phyloP scores from a whole-genome alignment of 345 rosid species.

The Populus pruinosa region DNA sequence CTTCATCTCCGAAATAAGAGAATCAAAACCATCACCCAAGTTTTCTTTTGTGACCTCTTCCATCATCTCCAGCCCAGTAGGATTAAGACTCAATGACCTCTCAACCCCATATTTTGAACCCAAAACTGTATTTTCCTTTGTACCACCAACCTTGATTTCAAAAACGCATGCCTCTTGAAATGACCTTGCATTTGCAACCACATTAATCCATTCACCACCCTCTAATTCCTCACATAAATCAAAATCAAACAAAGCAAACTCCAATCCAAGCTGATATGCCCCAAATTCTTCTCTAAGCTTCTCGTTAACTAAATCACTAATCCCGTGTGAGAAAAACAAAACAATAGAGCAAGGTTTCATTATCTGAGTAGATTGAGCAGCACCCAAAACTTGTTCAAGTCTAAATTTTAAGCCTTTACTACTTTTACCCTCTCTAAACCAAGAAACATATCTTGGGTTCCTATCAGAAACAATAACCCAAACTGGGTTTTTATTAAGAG shows the following conservation, averaged over 20 bases:
- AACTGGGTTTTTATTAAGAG: slow-evolving; percentile 51
- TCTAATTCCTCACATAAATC: slow-evolving; percentile 47
- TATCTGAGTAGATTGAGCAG: slow-evolving; percentile 40
- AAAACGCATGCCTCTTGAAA: slow-evolving; percentile 48
- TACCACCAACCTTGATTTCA: slow-evolving; percentile 48
- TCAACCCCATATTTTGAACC: slow-evolving; percentile 17
- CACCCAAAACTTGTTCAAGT: slow-evolving; percentile 44
- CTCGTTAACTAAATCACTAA: slow-evolving; percentile 27
- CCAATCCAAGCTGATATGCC: slow-evolving; percentile 39
- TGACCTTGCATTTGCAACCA: slow-evolving; percentile 26
- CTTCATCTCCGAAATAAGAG: slow-evolving; percentile 45
- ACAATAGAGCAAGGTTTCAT: slow-evolving; percentile 57
- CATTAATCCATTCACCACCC: slow-evolving; percentile 66
- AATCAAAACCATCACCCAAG: slow-evolving; percentile 28
- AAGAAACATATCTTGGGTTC: slow-evolving; percentile 62
- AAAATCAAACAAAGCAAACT: slow-evolving; percentile 32
- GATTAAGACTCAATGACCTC: slow-evolving; percentile 8
- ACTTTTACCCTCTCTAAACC: slow-evolving; percentile 35
- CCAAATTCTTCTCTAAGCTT: slow-evolving; percentile 45
- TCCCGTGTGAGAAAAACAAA: slow-evolving; percentile 69
- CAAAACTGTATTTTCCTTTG: slow-evolving; percentile 2
- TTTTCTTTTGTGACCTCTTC: slow-evolving; percentile 21
- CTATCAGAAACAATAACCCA: slow-evolving; percentile 88
- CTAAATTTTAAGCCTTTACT: slow-evolving; percentile 55
- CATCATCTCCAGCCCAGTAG: slow-evolving; percentile 16